These are phyloP conservation scores for Dentipellis fragilis DNA, from an alignment of 768 basidiomycete species.

Conservation along the genomic window DNA sequence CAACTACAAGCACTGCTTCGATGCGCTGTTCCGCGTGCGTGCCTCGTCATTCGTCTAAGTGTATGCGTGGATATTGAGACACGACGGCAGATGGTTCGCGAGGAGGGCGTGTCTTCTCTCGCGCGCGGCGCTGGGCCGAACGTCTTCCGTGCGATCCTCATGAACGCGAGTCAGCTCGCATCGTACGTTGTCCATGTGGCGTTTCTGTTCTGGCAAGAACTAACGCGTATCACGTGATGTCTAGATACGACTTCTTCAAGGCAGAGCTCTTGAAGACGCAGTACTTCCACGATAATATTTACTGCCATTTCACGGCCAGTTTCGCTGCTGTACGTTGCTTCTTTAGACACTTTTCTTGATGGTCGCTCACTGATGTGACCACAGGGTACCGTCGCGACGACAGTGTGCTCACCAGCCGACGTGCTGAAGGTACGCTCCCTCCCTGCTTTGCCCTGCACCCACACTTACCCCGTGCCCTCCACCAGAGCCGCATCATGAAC, in stretches of 20 bases:
- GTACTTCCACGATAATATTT: conserved; percentile 76
- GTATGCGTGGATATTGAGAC: conserved; percentile 7
- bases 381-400: conserved; percentile 82
- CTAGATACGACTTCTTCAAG: conserved; percentile 88
- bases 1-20: conserved; percentile 85
- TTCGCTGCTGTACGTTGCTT: conserved; percentile 61
- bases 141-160: conserved; percentile 74
- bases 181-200: conserved; percentile 41
- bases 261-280: conserved; percentile 60
- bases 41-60: neutral
- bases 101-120: conserved; percentile 74
- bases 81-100: conserved; percentile 62
- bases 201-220: neutral
- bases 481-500: conserved; percentile 81
- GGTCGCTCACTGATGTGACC: neutral
- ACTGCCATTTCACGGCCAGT: conserved; percentile 76
- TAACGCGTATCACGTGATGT: neutral
- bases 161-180: conserved; percentile 90
- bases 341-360: neutral
- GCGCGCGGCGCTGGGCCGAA: conserved; percentile 75
- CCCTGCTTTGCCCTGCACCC: neutral
- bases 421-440: conserved; percentile 53
- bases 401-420: conserved; percentile 82
- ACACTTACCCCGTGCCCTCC: neutral
- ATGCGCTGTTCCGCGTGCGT: conserved; percentile 77